Base-by-base conservation (phyloP, 805 yeast species). In the Candida piceae region DNA sequence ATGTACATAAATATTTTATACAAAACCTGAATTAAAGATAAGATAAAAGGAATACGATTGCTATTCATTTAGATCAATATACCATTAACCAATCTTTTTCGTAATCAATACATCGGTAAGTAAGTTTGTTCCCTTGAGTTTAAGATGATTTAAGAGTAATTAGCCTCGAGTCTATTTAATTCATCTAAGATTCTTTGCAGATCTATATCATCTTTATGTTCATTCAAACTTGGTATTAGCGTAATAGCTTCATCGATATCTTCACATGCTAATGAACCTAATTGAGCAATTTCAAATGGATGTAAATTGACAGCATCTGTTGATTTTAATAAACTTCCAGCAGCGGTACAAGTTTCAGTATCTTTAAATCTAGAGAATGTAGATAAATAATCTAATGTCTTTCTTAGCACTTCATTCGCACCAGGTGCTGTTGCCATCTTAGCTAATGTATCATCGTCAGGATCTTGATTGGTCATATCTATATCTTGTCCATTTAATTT, bases 191-290 rank as follows among this genome's bases (percentile, higher is more conserved):
- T 72, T 32, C 85, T 79, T 60, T 88, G 95, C 41, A 93, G 66
- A 55, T 89, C 97, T 29, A 84, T 84, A 47, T 88, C 95, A 8
- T 84, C 75, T 35, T 84, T 87, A 60, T 89, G 89, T 42, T 73
- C 77, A 17, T 76, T 72, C 55, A 93, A 70, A 60, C 95, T 84
- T 32, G 98, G 97, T 40, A 93, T 81, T 53, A 93, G 70, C 13
- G 96, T 85, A 63, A 86, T 86, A 25, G 97, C 97, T 67, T 93
- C 98, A 55, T 76, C 98, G 5, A 95, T 88, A 45, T 90, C 97
- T 55, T 90, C 98, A 63, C 97, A 89, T 21, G 93, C 84, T 44
- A 90, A 70, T 4, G 95, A 85, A 19, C 74, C 79, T 42, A 83
- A 66, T 62, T 93, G 97, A 1, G 97, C 95, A 37, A 86, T 69